Evolutionary conservation across 345 rosid genomes (phyloP).

Genomic region (Lepidium sativum): DNA sequence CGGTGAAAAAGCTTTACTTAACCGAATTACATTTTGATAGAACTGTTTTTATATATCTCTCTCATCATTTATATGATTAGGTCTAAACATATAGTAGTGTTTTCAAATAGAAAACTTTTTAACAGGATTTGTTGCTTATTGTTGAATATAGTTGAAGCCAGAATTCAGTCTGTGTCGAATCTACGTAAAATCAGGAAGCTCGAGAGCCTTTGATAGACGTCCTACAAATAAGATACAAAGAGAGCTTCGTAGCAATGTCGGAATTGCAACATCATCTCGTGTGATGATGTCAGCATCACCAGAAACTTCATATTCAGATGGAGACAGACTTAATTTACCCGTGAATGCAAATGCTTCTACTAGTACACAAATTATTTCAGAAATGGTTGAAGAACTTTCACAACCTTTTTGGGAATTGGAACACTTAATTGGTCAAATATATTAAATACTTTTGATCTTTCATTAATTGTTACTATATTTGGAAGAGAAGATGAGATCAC

Average conservation of each 20-base stretch:
- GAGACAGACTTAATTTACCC: background rate
- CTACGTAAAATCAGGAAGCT: constrained; percentile 20
- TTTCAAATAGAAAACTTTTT: background rate
- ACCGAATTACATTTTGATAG: too few relatives aligned
- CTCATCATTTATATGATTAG: background rate
- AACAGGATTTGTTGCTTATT: background rate
- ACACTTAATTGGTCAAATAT: background rate
- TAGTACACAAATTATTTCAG: constrained; percentile 5
- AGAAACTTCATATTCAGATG: constrained; percentile 10
- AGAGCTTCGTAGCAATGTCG: background rate
- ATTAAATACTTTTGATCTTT: background rate
- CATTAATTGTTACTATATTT: background rate
- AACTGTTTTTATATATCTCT: background rate
- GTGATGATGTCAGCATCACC: background rate
- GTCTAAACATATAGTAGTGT: background rate
- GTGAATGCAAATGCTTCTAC: background rate
- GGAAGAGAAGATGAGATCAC: background rate
- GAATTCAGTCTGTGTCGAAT: constrained; percentile 27
- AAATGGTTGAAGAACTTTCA: constrained; percentile 19
- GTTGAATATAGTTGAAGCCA: background rate
- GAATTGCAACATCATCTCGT: constrained; percentile 3
- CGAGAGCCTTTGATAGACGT: constrained; percentile 24
- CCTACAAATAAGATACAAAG: constrained; percentile 7
- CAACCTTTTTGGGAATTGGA: constrained; percentile 42
- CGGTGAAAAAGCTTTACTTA: too few relatives aligned